phyloP scores from a whole-genome alignment of 1,284 basidiomycete genomes.

The Meripilus lineatus region DNA sequence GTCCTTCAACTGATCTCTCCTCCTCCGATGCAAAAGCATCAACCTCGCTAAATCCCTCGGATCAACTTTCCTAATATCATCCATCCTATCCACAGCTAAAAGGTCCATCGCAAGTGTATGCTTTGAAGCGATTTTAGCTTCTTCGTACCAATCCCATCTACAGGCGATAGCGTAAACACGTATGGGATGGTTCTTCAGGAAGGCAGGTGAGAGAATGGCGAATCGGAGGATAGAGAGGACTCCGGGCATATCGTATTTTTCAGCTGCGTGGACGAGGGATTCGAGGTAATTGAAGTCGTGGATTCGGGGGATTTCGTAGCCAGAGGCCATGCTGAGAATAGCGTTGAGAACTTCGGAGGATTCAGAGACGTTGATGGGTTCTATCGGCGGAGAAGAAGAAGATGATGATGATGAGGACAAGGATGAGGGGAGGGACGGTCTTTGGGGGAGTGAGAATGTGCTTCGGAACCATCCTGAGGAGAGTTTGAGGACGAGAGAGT shows the following conservation, averaged over 20 bases:
- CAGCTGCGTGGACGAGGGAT: constrained; percentile 46
- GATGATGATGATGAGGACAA: background rate
- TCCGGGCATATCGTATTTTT: constrained; percentile 63
- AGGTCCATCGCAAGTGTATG: constrained; percentile 37
- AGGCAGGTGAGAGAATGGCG: constrained; percentile 39
- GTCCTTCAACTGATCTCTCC: constrained; percentile 15
- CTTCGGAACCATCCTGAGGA: constrained; percentile 53
- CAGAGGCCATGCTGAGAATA: constrained; percentile 51
- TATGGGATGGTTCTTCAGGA: constrained; percentile 40
- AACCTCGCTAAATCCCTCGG: constrained; percentile 14
- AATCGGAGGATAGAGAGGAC: constrained; percentile 48
- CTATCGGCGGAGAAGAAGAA: constrained; percentile 10
- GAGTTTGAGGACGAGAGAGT: constrained; percentile 47
- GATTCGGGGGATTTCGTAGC: constrained; percentile 42
- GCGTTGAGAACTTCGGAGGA: constrained; percentile 42
- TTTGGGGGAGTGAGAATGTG: constrained; percentile 49
- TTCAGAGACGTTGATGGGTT: constrained; percentile 49
- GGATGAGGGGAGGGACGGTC: constrained; percentile 11
- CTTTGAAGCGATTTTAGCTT: constrained; percentile 45
- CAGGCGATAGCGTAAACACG: constrained; percentile 51
- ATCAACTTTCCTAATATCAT: constrained; percentile 15
- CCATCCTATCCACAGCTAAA: constrained; percentile 29
- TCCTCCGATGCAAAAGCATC: constrained; percentile 17
- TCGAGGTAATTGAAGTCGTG: constrained; percentile 45
- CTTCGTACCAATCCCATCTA: constrained; percentile 49